Evolutionary conservation across 306 rosid species (phyloP).

Genomic region (Malus sieversii): DNA sequence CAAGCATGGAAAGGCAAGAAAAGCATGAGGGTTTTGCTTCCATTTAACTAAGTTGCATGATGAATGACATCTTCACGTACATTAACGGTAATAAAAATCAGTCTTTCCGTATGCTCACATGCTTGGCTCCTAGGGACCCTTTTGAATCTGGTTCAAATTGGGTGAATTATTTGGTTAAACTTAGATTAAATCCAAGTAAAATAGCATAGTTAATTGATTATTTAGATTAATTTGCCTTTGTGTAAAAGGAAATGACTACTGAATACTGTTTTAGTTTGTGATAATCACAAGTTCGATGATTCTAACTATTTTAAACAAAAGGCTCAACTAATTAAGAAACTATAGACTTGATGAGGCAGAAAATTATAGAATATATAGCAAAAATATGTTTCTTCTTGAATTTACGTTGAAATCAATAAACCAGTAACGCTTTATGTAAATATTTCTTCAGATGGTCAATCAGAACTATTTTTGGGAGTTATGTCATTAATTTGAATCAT

Average conservation of each 20-base stretch:
- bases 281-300: constrained; percentile 50
- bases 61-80: constrained; percentile 19
- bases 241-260: constrained; percentile 28
- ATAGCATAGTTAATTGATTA: constrained; percentile 14
- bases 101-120: constrained; percentile 29
- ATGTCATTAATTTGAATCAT: no score
- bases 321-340: constrained; percentile 22
- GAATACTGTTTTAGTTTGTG: constrained; percentile 9
- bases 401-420: no score
- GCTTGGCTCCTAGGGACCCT: constrained; percentile 30
- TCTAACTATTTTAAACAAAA: constrained; percentile 27
- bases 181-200: constrained; percentile 39
- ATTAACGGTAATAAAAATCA: constrained; percentile 27
- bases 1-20: constrained; percentile 55
- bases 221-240: constrained; percentile 25
- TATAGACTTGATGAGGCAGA: neutral
- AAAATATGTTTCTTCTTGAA: no score
- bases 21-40: constrained; percentile 48
- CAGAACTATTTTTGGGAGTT: no score
- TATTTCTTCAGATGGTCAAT: no score
- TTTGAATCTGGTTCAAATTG: constrained; percentile 50
- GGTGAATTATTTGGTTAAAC: constrained; percentile 66
- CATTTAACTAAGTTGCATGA: constrained; percentile 62
- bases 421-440: no score
- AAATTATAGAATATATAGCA: neutral